Evolutionary conservation across 1,284 basidiomycete species (phyloP).

Genomic region (Exobasidium cylindrosporum): DNA sequence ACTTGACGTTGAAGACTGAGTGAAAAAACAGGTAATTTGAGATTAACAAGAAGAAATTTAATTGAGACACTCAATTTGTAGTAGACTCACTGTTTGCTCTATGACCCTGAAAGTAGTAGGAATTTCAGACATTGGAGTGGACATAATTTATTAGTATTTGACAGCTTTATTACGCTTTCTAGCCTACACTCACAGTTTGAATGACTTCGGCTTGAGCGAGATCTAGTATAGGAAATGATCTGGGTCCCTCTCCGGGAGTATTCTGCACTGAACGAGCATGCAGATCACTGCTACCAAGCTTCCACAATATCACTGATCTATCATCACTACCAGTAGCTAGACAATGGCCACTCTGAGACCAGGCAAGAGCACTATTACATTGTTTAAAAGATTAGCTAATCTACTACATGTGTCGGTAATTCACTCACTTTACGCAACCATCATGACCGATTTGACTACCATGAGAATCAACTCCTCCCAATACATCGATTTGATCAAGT

Average conservation of each 20-base stretch:
- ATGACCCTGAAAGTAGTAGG: no score
- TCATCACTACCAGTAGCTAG: constrained; percentile 80
- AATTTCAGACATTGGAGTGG: constrained; percentile 24
- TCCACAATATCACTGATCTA: constrained; percentile 70
- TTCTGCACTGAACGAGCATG: constrained; percentile 32
- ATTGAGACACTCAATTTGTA: no score
- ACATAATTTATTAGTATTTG: constrained; percentile 17
- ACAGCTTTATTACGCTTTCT: constrained; percentile 17
- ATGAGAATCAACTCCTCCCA: constrained; percentile 21
- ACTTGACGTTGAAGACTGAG: constrained; percentile 82
- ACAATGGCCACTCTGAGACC: constrained; percentile 71
- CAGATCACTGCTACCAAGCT: constrained; percentile 59
- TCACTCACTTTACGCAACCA: constrained; percentile 27
- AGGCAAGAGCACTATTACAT: constrained; percentile 67
- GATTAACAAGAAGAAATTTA: not conserved
- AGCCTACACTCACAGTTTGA: constrained; percentile 9
- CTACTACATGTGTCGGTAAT: no score
- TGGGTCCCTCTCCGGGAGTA: not conserved
- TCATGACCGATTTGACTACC: constrained; percentile 23
- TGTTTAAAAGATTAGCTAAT: no score
- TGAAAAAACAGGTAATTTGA: no score
- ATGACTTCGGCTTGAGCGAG: constrained; percentile 62
- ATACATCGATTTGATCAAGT: constrained; percentile 25
- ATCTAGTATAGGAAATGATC: constrained; percentile 60
- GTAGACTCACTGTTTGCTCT: constrained; percentile 76